Conservation (phyloP, 148 eudicot genomes). For the Rheum nobile region DNA sequence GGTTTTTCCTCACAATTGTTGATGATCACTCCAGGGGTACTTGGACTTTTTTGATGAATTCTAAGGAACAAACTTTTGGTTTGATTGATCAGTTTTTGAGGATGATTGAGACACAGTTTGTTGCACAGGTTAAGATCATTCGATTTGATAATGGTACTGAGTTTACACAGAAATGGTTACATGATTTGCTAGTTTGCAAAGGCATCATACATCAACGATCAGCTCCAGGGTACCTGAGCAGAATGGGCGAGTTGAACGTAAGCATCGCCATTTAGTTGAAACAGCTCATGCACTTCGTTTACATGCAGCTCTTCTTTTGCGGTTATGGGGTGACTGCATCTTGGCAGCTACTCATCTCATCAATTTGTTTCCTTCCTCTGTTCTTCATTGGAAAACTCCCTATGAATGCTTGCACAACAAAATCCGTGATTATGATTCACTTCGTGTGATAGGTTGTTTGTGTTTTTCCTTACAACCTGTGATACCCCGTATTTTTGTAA, state of each 20-base stretch:
- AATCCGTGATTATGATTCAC: not conserved
- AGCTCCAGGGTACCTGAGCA: not conserved
- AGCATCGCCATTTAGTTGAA: not conserved
- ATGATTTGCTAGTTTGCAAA: not conserved
- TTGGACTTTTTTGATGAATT: not conserved
- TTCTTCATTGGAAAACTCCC: not conserved
- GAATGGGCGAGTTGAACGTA: not conserved
- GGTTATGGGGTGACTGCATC: not conserved
- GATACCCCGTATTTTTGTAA: too few relatives aligned
- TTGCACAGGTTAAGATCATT: not conserved
- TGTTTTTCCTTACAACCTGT: too few relatives aligned
- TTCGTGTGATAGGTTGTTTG: not conserved
- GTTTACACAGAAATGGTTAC: too few relatives aligned
- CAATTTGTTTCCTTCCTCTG: not conserved
- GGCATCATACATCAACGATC: not conserved
- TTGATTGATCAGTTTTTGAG: not conserved
- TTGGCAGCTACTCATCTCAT: not conserved
- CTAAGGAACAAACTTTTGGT: not conserved
- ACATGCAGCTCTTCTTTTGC: not conserved
- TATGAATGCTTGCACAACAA: constrained; percentile 20
- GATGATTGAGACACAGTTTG: not conserved
- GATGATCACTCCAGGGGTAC: not conserved
- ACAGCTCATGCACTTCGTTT: not conserved
- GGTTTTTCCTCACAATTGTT: not conserved
- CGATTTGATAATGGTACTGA: not conserved